phyloP scores from a whole-genome alignment of 345 rosid species.

The Hirschfeldia incana region DNA sequence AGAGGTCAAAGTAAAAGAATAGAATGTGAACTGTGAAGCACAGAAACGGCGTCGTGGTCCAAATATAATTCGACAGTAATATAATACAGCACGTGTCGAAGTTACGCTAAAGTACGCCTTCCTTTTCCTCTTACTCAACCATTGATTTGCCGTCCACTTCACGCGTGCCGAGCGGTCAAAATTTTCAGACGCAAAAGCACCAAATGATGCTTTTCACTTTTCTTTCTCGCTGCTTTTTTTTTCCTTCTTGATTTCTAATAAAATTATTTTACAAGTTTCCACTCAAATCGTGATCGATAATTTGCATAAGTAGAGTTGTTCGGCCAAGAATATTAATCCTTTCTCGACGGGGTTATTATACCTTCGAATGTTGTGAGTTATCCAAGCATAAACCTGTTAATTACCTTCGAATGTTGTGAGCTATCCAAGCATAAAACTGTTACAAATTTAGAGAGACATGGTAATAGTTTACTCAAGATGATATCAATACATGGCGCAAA shows the following conservation, averaged over 20 bases:
- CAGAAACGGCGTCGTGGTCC: slow-evolving; percentile 37
- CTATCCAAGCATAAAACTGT: not conserved
- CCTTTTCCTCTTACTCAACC: slow-evolving; percentile 22
- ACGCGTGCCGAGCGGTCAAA: slow-evolving; percentile 69
- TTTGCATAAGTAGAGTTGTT: not conserved
- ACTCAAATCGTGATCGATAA: not conserved
- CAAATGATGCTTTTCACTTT: slow-evolving; percentile 6
- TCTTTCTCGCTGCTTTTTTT: not conserved
- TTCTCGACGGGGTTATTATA: not conserved
- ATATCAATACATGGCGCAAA: not conserved
- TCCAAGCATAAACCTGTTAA: too few relatives aligned
- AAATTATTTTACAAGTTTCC: not conserved
- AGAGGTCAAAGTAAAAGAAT: not conserved
- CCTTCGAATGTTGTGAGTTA: not conserved
- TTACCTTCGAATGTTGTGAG: not conserved
- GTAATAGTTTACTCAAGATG: not conserved
- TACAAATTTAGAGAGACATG: not conserved
- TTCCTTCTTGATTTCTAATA: not conserved
- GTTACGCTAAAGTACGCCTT: slow-evolving; percentile 24
- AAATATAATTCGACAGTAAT: not conserved
- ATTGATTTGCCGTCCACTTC: slow-evolving; percentile 60
- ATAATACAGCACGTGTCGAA: slow-evolving; percentile 27
- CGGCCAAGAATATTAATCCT: not conserved
- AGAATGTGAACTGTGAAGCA: slow-evolving; percentile 32
- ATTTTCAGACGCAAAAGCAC: slow-evolving; percentile 45